Base-by-base conservation (phyloP, 495 filamentous ascomycete species). In the Filosporella fistucella region DNA sequence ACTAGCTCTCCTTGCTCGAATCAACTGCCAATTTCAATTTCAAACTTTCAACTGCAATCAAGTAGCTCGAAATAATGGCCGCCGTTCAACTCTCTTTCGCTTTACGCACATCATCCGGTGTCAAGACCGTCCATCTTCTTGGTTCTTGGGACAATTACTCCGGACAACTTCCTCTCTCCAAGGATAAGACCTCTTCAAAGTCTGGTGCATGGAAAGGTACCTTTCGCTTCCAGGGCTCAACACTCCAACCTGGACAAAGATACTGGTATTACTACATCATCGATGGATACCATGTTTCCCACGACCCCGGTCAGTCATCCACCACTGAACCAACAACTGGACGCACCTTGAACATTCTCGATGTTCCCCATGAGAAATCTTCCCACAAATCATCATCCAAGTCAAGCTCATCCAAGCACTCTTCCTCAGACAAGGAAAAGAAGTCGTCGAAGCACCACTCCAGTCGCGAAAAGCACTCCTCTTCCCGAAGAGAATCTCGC, bases 251-350 rank as follows among this genome's bases (percentile, higher is more conserved):
- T 45, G 88, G 91, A 49, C 77, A 84, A 61, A 83, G 93, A 57
- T 97, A 96, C 83, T 98, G 94, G 93, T 98, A 97, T 81, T 98
- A 98, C 79, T 98, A 96, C 76, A 96, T 98, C 85, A 94, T 97
- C 71, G 93, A 98, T 63, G 93, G 93, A 50, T 96, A 96, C 81
- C 91, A 96, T 68, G 86, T 96, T 66, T 91, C 93, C 38, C 91
- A 97, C 76, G 93, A 98, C 70, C 93, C 94, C 41, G 88, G 88
- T 60, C 80, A 87, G 63, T 78, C 85, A 47, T 88, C 84, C 64
- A 95, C 89, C 68, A 84, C 85, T 61, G 93, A 98, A 76, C 91
- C 93, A 58, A 97, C 91, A 60, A 96, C 94, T 56, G 89, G 90
- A 72, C 93, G 94, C 66, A 85, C 86, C 65, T 78, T 98, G 47